Evolutionary conservation across 2,329 filamentous ascomycete genomes (phyloP).

Genomic region (Hymenoscyphus infarciens): DNA sequence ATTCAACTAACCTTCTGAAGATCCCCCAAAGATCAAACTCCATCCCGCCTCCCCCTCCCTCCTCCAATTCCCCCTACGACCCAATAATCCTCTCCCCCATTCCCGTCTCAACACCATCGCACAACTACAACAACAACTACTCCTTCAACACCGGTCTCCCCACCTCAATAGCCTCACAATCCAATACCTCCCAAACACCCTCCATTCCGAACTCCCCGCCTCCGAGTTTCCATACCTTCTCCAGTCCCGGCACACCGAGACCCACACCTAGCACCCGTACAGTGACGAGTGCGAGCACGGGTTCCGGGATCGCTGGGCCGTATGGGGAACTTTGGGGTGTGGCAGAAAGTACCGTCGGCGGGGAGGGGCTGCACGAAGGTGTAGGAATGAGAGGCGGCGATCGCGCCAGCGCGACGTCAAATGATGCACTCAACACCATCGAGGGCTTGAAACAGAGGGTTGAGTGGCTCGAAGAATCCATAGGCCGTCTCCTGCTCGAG

Average conservation of each 20-base stretch:
- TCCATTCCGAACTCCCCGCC: slow-evolving; percentile 29
- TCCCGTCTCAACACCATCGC: slow-evolving; percentile 14
- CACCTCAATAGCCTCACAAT: slow-evolving; percentile 18
- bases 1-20: slow-evolving; percentile 12
- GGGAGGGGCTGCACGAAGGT: background rate
- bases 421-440: slow-evolving; percentile 26
- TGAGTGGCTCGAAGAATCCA: slow-evolving; percentile 30
- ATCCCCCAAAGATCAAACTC: slow-evolving; percentile 21
- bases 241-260: slow-evolving; percentile 23
- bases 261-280: slow-evolving; percentile 22
- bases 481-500: slow-evolving; percentile 26
- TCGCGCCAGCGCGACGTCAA: slow-evolving; percentile 15
- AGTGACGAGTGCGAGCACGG: slow-evolving; percentile 8
- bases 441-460: slow-evolving; percentile 26
- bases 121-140: slow-evolving; percentile 30
- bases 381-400: background rate
- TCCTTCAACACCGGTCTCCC: slow-evolving; percentile 26
- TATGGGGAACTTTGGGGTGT: slow-evolving; percentile 29
- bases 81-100: slow-evolving; percentile 27
- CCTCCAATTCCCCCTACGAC: slow-evolving; percentile 7
- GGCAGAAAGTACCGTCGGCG: slow-evolving; percentile 24
- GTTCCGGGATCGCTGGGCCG: slow-evolving; percentile 8
- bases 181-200: slow-evolving; percentile 16
- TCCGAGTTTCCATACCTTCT: slow-evolving; percentile 28
- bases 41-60: background rate